Evolutionary conservation across 2,329 filamentous ascomycete genomes (phyloP).

Genomic region (Aspergillus brunneoviolaceus): DNA sequence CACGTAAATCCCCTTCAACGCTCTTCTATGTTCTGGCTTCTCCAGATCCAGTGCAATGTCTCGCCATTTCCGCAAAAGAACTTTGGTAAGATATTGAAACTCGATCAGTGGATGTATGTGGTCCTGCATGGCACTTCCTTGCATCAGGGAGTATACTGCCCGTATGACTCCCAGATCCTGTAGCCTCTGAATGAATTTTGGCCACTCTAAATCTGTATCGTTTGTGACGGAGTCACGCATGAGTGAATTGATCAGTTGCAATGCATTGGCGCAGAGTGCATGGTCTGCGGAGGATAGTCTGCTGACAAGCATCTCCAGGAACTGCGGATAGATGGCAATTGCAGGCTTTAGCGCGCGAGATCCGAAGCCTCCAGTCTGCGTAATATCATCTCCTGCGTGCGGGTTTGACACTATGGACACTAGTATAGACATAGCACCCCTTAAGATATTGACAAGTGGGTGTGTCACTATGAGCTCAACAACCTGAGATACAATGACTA

Average conservation of each 20-base stretch:
- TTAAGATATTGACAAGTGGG: slow-evolving; percentile 93
- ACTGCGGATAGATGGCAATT: slow-evolving; percentile 86
- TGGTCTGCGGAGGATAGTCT: slow-evolving; percentile 93
- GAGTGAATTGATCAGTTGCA: slow-evolving; percentile 92
- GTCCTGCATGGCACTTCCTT: slow-evolving; percentile 87
- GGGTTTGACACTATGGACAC: slow-evolving; percentile 90
- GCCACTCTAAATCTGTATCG: slow-evolving; percentile 81
- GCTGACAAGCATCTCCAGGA: slow-evolving; percentile 89
- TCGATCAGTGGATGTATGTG: slow-evolving; percentile 85
- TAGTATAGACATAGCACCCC: slow-evolving; percentile 94
- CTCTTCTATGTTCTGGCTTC: slow-evolving; percentile 80
- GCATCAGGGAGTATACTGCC: slow-evolving; percentile 89
- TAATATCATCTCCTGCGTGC: slow-evolving; percentile 54
- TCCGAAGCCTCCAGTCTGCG: slow-evolving; percentile 68
- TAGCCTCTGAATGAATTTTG: slow-evolving; percentile 87
- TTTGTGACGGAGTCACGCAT: slow-evolving; percentile 86
- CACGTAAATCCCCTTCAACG: slow-evolving; percentile 80
- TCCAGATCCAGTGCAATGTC: slow-evolving; percentile 83
- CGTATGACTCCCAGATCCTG: slow-evolving; percentile 93
- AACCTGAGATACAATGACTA: slow-evolving; percentile 49
- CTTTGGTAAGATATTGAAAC: slow-evolving; percentile 88
- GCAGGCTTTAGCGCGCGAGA: slow-evolving; percentile 91
- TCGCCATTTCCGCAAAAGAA: slow-evolving; percentile 82
- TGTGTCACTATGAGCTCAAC: slow-evolving; percentile 93
- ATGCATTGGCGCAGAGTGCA: slow-evolving; percentile 88